phyloP scores from a whole-genome alignment of 2,329 filamentous ascomycete genomes.

The Talaromyces sp. region DNA sequence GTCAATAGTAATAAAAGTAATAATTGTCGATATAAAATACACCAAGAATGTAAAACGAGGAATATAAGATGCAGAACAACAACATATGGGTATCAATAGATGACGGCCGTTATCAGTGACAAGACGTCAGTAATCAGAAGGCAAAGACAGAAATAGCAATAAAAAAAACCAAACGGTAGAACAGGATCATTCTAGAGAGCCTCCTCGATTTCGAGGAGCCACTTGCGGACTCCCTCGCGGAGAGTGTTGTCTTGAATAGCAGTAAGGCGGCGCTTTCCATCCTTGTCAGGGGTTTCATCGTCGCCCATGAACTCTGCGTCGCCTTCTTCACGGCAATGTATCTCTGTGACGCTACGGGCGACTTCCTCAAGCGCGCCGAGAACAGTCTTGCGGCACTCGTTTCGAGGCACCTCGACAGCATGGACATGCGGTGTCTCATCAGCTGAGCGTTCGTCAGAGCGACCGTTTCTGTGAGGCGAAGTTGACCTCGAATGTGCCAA shows the following conservation, averaged over 20 bases:
- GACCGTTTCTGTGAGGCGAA: conserved; percentile 36
- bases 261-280: conserved; percentile 30
- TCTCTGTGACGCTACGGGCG: conserved; percentile 53
- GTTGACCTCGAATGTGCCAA: conserved; percentile 40
- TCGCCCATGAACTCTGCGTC: conserved; percentile 30
- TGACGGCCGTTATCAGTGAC: conserved; percentile 15
- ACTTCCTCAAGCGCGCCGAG: conserved; percentile 56
- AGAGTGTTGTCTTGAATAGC: conserved; percentile 49
- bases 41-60: conserved; percentile 7
- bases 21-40: conserved; percentile 11
- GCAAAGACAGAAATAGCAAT: not conserved
- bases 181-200: conserved; percentile 19
- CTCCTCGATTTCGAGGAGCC: conserved; percentile 52
- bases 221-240: conserved; percentile 56
- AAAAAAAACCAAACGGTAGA: not conserved
- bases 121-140: not conserved
- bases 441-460: conserved; percentile 30
- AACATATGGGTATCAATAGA: conserved; percentile 15
- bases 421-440: conserved; percentile 30
- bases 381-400: conserved; percentile 54
- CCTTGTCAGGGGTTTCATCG: conserved; percentile 28
- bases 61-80: not conserved
- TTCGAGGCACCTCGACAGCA: conserved; percentile 45
- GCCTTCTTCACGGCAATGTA: conserved; percentile 42
- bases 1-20: not conserved